These are phyloP conservation scores for Quercus phellos DNA, from an alignment of 331 rosid genomes.

Conservation along the genomic window DNA sequence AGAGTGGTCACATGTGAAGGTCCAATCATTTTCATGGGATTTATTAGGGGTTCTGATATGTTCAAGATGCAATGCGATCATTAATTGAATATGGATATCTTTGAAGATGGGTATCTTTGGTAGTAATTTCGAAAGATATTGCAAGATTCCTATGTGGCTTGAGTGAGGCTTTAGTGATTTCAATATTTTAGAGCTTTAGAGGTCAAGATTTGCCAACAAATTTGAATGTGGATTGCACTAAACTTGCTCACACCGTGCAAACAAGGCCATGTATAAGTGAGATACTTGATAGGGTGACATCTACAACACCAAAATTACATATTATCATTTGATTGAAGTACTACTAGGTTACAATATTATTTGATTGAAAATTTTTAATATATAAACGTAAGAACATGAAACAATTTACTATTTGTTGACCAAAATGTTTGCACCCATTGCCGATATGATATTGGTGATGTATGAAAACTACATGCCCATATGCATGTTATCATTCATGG, in stretches of 20 bases:
- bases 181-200: not conserved
- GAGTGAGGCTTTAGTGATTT: not conserved
- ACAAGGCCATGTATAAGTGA: not conserved
- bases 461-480: not conserved
- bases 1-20: not conserved
- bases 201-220: not conserved
- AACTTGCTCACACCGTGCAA: not conserved
- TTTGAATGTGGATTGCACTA: not conserved
- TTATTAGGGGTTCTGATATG: constrained; percentile 1
- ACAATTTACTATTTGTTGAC: no score
- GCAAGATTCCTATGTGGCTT: not conserved
- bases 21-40: constrained; percentile 13
- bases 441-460: not conserved
- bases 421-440: not conserved
- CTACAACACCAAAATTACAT: not conserved
- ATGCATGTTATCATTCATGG: not conserved
- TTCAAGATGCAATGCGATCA: not conserved
- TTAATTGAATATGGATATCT: not conserved
- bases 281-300: not conserved
- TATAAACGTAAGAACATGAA: no score
- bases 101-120: not conserved
- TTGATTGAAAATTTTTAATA: no score
- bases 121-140: not conserved
- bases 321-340: no score
- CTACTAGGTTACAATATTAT: no score